phyloP scores from a whole-genome alignment of 345 rosid genomes.

The Eucalyptus pauciflora region DNA sequence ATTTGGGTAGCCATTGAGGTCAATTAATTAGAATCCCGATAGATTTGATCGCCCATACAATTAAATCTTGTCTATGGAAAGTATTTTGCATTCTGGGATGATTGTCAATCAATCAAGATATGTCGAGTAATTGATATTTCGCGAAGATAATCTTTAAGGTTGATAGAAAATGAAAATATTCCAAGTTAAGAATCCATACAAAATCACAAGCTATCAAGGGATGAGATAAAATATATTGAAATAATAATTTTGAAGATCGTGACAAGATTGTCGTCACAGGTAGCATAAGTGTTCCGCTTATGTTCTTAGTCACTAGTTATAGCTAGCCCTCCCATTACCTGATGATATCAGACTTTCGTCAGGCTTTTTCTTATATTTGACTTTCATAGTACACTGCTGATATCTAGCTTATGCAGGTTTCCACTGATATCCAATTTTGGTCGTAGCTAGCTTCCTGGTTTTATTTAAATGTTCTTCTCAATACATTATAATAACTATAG shows the following conservation, averaged over 20 bases:
- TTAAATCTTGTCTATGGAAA: no score
- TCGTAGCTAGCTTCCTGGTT: not conserved
- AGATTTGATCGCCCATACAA: rapidly evolving
- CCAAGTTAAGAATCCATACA: not conserved
- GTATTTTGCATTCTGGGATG: no score
- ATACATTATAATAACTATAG: no score
- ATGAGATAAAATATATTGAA: not conserved
- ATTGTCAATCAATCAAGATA: not conserved
- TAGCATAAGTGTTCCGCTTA: no score
- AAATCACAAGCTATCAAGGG: not conserved
- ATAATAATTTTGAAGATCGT: not conserved
- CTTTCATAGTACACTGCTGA: not conserved
- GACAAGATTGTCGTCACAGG: not conserved
- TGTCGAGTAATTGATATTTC: no score
- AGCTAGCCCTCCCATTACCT: not conserved
- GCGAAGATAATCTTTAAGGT: no score
- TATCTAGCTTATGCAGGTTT: no score
- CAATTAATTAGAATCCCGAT: rapidly evolving
- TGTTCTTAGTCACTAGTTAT: not conserved
- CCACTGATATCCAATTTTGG: not conserved
- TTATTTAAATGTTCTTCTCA: not conserved
- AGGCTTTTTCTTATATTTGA: no score
- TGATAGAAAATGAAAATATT: no score
- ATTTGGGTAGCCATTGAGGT: no score
- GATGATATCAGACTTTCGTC: not conserved